These are phyloP conservation scores for Lotmaria passim DNA, from an alignment of 208 protist species.

Conservation along the genomic window DNA sequence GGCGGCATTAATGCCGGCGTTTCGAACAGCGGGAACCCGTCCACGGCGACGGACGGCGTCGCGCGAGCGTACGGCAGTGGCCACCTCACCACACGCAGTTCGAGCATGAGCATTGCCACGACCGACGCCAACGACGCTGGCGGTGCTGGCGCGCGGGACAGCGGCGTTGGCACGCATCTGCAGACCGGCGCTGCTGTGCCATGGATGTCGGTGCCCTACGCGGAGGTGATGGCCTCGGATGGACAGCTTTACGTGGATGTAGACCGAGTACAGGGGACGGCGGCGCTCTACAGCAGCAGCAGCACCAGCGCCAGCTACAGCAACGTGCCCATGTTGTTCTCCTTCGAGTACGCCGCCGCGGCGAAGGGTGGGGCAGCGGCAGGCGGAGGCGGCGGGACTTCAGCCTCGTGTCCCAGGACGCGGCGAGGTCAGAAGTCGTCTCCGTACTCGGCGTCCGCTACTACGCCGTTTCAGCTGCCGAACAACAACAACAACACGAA, in stretches of 20 bases:
- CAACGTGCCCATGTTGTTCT: constrained; percentile 8
- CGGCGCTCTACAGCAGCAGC: not conserved
- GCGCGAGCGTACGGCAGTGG: not conserved
- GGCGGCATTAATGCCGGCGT: not conserved
- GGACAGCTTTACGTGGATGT: constrained; percentile 32
- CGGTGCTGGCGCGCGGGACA: no score
- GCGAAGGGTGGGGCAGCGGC: not conserved
- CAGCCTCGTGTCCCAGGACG: not conserved
- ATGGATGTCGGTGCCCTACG: constrained; percentile 29
- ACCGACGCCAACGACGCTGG: no score
- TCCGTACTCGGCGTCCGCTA: not conserved
- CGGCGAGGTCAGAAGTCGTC: not conserved
- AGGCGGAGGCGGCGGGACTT: not conserved
- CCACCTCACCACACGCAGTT: not conserved
- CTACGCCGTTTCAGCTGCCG: not conserved
- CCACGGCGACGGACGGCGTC: not conserved
- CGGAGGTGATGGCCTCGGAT: constrained; percentile 19
- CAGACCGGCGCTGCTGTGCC: constrained; percentile 14
- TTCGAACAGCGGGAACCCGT: not conserved
- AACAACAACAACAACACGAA: not conserved
- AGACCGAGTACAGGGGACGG: constrained; percentile 8
- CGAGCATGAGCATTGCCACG: no score
- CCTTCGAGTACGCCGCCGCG: constrained; percentile 13
- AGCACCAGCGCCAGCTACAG: not conserved
- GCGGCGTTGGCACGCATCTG: constrained; percentile 1